Conservation (phyloP, 163 green algal species). For the Smithsoniella earleae region DNA sequence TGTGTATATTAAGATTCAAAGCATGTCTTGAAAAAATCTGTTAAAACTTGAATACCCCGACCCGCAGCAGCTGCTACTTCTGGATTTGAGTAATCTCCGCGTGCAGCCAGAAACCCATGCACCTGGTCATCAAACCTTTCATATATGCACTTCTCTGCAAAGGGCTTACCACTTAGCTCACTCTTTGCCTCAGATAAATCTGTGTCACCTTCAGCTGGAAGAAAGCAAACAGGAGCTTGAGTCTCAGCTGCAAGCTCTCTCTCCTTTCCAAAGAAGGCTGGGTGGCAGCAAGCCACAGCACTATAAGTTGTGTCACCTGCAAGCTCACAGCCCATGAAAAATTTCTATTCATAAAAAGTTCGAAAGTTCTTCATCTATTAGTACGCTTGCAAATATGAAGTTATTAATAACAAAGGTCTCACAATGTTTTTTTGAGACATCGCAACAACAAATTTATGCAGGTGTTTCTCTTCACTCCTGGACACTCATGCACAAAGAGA, state of each 20-base stretch:
- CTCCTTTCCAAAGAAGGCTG: conserved; percentile 40
- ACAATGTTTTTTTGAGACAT: no score
- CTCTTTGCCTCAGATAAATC: neutral
- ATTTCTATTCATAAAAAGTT: no score
- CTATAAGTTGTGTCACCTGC: conserved; percentile 28
- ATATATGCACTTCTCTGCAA: conserved; percentile 33
- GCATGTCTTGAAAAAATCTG: neutral
- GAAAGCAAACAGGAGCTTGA: conserved; percentile 30
- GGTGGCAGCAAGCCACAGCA: conserved; percentile 35
- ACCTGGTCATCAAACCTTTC: conserved; percentile 34
- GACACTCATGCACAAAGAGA: no score
- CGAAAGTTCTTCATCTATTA: no score
- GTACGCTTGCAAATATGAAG: no score
- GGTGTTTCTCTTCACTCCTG: no score
- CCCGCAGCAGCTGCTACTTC: conserved; percentile 35
- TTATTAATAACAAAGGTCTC: no score
- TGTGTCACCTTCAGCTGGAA: conserved; percentile 30
- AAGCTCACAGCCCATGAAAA: no score
- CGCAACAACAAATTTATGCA: no score
- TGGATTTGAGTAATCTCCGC: conserved; percentile 37
- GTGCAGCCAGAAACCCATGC: conserved; percentile 37
- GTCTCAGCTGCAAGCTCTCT: conserved; percentile 31
- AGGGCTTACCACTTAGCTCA: neutral
- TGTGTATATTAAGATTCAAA: neutral
- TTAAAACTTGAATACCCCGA: conserved; percentile 33